A percentile compares a stretch with the other conserved stretches of the same genome.
These are phyloP conservation scores for Penicillium cinerascens DNA, from an alignment of 495 filamentous ascomycete species.

Conservation along the genomic window DNA sequence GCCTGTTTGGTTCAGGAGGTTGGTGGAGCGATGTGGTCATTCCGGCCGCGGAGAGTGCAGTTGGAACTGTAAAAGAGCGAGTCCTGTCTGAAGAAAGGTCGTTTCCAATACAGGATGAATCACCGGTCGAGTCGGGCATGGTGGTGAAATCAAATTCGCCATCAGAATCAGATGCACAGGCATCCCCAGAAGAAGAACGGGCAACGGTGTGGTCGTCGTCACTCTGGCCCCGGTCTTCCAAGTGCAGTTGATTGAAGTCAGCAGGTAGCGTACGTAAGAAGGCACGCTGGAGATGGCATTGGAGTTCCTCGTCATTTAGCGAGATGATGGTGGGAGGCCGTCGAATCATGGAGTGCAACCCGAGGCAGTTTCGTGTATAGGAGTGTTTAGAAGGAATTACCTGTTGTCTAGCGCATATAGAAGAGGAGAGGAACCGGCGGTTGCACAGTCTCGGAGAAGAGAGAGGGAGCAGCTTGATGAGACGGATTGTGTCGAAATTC, in stretches of 20 bases:
- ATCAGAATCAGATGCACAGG: background rate
- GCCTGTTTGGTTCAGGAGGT: conserved; percentile 8
- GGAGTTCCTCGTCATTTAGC: conserved; percentile 52
- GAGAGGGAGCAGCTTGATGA: conserved; percentile 1
- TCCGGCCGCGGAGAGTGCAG: background rate
- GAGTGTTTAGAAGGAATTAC: background rate
- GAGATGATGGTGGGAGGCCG: conserved; percentile 49
- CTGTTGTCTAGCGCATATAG: background rate
- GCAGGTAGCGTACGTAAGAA: conserved; percentile 12
- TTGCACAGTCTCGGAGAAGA: conserved; percentile 6
- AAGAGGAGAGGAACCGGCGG: background rate
- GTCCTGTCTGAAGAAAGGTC: background rate
- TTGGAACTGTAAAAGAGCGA: background rate
- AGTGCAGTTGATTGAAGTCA: conserved; percentile 17
- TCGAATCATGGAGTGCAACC: conserved; percentile 48
- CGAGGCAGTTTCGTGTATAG: background rate
- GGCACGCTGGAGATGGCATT: conserved; percentile 23
- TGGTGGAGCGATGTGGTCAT: conserved; percentile 10
- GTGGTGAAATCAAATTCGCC: background rate
- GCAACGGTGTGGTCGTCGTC: conserved; percentile 9
- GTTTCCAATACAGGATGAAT: conserved; percentile 1
- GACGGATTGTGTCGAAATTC: background rate
- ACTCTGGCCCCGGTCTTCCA: conserved; percentile 13
- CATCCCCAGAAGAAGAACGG: background rate
- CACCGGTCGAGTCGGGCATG: background rate